phyloP scores from a whole-genome alignment of 305 asterid genomes.

The Fraxinus platypoda region DNA sequence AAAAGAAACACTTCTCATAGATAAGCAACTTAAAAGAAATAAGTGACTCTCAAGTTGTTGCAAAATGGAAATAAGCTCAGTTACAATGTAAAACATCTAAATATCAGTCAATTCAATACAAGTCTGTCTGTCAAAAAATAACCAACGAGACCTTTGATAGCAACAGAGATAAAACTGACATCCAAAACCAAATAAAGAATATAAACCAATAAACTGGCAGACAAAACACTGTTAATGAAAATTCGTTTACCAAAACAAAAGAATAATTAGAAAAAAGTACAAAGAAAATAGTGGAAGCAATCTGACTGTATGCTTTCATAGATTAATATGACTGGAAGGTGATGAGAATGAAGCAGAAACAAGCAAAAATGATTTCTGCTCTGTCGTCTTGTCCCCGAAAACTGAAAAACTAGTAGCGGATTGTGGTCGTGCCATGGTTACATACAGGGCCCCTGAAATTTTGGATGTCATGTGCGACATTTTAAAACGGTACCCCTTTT shows the following conservation, averaged over 20 bases:
- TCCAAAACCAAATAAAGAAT: conserved; percentile 22
- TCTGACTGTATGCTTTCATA: conserved; percentile 2
- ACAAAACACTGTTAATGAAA: neutral
- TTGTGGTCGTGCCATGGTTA: conserved; percentile 17
- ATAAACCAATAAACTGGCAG: neutral
- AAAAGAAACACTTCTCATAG: neutral
- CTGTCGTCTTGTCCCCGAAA: conserved; percentile 29
- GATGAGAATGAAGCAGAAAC: conserved; percentile 41
- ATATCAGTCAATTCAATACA: neutral
- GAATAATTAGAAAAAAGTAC: neutral
- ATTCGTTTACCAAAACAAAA: neutral
- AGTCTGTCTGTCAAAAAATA: neutral
- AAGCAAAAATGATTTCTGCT: conserved; percentile 40
- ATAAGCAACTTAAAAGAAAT: neutral
- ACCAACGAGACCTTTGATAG: neutral
- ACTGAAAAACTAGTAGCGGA: conserved; percentile 15
- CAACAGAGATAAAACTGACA: conserved; percentile 17
- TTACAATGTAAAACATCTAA: neutral
- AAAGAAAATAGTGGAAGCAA: conserved; percentile 12
- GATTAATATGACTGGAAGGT: conserved; percentile 19
- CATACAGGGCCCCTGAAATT: neutral
- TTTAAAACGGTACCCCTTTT: too few relatives aligned
- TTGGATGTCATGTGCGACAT: too few relatives aligned
- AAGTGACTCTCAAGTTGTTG: neutral
- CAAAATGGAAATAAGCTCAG: neutral